A percentile compares a stretch with the other conserved stretches of the same genome.
phyloP scores from a whole-genome alignment of 169 alveolate species.

The Plasmodium adleri region DNA sequence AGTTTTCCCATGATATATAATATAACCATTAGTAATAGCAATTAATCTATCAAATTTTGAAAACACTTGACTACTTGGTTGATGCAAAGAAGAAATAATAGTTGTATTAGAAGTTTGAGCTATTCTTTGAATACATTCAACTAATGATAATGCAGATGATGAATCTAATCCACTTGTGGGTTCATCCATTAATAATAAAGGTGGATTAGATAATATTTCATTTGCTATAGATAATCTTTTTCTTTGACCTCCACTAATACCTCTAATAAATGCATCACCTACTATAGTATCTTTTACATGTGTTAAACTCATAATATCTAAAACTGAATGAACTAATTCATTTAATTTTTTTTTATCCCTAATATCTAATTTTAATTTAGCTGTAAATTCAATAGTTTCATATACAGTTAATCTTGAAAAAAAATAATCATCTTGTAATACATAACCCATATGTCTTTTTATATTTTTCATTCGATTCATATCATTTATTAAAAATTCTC shows the following conservation, averaged over 20 bases:
- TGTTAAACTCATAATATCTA: constrained; percentile 80
- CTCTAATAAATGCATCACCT: constrained; percentile 82
- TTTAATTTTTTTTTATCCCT: constrained; percentile 75
- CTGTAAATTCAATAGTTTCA: constrained; percentile 81
- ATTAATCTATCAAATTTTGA: constrained; percentile 84
- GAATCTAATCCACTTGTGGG: constrained; percentile 93
- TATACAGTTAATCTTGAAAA: constrained; percentile 80
- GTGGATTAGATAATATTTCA: constrained; percentile 89
- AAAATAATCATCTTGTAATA: constrained; percentile 78
- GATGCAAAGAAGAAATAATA: constrained; percentile 84
- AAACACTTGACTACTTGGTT: constrained; percentile 84
- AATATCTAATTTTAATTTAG: constrained; percentile 79
- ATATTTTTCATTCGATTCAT: constrained; percentile 11
- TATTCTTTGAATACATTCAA: constrained; percentile 74
- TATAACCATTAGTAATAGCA: constrained; percentile 84
- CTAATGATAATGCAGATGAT: constrained; percentile 82
- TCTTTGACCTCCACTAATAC: constrained; percentile 89
- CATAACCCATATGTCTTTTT: constrained; percentile 73
- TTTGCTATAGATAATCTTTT: constrained; percentile 89
- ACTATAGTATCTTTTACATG: constrained; percentile 81
- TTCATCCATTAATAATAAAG: constrained; percentile 89
- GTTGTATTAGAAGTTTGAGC: constrained; percentile 76
- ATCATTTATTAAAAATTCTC: constrained; percentile 42
- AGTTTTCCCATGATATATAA: constrained; percentile 85
- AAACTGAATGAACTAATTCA: constrained; percentile 76